Evolutionary conservation across 1,139 yeast genomes (phyloP).

Genomic region (Pichia norvegensis): DNA sequence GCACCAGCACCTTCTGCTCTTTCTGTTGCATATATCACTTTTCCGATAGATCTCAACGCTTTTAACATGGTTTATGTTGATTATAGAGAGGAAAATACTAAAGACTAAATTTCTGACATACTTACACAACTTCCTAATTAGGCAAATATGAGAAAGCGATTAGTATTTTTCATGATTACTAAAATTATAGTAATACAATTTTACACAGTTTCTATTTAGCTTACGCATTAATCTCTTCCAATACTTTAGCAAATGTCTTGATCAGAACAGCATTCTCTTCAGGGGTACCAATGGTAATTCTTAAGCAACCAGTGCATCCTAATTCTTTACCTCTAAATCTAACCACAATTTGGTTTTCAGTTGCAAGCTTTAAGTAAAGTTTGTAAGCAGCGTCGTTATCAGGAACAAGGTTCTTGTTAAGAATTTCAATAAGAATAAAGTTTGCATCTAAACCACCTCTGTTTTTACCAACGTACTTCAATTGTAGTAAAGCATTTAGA

Average conservation of each 20-base stretch:
- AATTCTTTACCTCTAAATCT: slow-evolving; percentile 86
- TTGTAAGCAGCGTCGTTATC: slow-evolving; percentile 60
- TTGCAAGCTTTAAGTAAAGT: slow-evolving; percentile 65
- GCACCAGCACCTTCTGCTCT: slow-evolving; percentile 90
- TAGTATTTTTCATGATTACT: not conserved
- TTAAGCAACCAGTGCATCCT: slow-evolving; percentile 79
- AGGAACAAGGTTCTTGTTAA: slow-evolving; percentile 54
- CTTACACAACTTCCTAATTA: not conserved
- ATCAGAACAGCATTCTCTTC: slow-evolving; percentile 61
- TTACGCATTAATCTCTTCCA: slow-evolving; percentile 20
- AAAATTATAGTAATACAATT: not conserved
- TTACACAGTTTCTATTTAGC: not conserved
- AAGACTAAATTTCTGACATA: too few relatives aligned
- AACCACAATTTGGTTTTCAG: slow-evolving; percentile 67
- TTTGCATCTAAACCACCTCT: slow-evolving; percentile 89
- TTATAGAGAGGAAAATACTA: not conserved
- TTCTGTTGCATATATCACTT: slow-evolving; percentile 57
- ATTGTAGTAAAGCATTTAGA: slow-evolving; percentile 41
- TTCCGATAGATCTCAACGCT: slow-evolving; percentile 44
- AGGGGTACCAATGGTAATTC: slow-evolving; percentile 80
- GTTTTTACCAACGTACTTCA: slow-evolving; percentile 60
- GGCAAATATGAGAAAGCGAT: not conserved
- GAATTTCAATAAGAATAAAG: slow-evolving; percentile 66
- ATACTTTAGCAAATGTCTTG: slow-evolving; percentile 38
- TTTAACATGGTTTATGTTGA: not conserved